These are phyloP conservation scores for Aureobasidium uvarum DNA, from an alignment of 2,329 filamentous ascomycete genomes.

Conservation along the genomic window DNA sequence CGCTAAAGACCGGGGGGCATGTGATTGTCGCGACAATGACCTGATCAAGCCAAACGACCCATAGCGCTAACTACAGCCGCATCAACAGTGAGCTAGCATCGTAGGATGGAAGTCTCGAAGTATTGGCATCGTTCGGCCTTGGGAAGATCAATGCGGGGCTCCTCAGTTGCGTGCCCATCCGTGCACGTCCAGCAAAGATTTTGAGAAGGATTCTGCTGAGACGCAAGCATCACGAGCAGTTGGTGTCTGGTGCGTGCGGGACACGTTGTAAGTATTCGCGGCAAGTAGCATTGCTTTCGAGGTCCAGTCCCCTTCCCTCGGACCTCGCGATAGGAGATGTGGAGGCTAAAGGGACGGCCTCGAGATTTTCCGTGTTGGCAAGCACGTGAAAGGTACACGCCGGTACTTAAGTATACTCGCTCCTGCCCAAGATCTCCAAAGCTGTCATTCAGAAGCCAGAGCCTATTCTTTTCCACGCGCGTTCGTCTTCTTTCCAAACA, in stretches of 20 bases:
- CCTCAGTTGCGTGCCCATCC: background rate
- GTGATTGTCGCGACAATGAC: constrained; percentile 2
- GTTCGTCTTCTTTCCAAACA: background rate
- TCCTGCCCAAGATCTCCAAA: constrained; percentile 17
- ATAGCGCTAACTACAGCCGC: background rate
- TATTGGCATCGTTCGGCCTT: constrained; percentile 6
- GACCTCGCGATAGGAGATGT: constrained; percentile 21
- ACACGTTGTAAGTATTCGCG: background rate
- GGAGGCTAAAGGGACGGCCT: constrained; percentile 17
- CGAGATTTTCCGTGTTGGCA: constrained; percentile 20
- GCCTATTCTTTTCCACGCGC: constrained; percentile 10
- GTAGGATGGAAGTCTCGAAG: constrained; percentile 15
- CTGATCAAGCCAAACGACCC: background rate
- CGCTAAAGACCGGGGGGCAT: constrained; percentile 11
- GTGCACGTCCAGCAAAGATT: constrained; percentile 8
- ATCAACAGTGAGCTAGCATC: background rate
- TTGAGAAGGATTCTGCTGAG: constrained; percentile 22
- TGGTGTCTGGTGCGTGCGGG: background rate
- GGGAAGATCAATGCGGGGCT: constrained; percentile 18
- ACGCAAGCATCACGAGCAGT: constrained; percentile 13
- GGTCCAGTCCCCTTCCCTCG: constrained; percentile 16
- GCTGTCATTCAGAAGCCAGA: constrained; percentile 15
- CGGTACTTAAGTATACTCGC: constrained; percentile 24
- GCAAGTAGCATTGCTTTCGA: constrained; percentile 8
- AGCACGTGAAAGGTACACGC: constrained; percentile 2